These are phyloP conservation scores for Wallacemonas rigidus DNA, from an alignment of 208 protist species.

Conservation along the genomic window DNA sequence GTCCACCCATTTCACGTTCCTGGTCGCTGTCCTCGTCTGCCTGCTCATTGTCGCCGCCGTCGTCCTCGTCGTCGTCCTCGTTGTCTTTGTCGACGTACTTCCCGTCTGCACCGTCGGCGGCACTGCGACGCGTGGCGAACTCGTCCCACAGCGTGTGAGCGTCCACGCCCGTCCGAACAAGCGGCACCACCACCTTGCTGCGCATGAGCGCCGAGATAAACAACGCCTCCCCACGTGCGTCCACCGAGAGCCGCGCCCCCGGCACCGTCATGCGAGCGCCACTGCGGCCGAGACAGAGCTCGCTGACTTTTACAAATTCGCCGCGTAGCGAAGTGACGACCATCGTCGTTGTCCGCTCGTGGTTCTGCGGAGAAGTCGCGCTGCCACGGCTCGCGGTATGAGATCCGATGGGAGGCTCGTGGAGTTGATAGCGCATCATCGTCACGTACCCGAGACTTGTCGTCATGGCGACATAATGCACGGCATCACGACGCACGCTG, in stretches of 20 bases:
- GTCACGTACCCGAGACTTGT: slow-evolving; percentile 94
- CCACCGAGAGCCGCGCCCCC: slow-evolving; percentile 93
- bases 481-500: background rate
- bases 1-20: slow-evolving; percentile 23
- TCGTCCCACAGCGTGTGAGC: slow-evolving; percentile 11
- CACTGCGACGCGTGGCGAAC: background rate
- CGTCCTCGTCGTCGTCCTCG: slow-evolving; percentile 16
- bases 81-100: slow-evolving; percentile 21
- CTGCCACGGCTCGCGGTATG: slow-evolving; percentile 16
- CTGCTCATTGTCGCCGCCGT: slow-evolving; percentile 25
- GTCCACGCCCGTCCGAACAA: slow-evolving; percentile 33
- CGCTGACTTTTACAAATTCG: slow-evolving; percentile 94
- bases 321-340: slow-evolving; percentile 62
- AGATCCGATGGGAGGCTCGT: slow-evolving; percentile 53
- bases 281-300: slow-evolving; percentile 96
- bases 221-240: slow-evolving; percentile 94
- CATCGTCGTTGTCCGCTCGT: slow-evolving; percentile 13
- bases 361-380: slow-evolving; percentile 15
- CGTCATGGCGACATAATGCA: slow-evolving; percentile 95
- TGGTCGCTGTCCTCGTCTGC: slow-evolving; percentile 19
- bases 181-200: slow-evolving; percentile 67
- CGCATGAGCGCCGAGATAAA: slow-evolving; percentile 93
- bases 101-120: slow-evolving; percentile 9
- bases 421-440: slow-evolving; percentile 93
- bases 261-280: slow-evolving; percentile 96